A percentile compares a stretch with the other conserved stretches of the same genome.
phyloP scores from a whole-genome alignment of 345 rosid species.

The Noccaea bulbosa region DNA sequence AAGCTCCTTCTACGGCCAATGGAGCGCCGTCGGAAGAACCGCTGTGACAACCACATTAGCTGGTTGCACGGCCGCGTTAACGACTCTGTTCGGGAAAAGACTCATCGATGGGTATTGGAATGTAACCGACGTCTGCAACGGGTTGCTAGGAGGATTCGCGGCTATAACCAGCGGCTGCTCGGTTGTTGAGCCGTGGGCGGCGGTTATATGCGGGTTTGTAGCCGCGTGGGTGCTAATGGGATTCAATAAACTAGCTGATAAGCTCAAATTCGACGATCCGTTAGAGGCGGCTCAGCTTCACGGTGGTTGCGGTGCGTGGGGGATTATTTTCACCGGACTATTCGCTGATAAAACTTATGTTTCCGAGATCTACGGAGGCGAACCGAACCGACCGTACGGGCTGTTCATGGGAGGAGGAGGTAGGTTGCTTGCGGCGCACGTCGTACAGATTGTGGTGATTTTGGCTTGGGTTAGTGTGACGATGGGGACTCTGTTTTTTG shows the following conservation, averaged over 20 bases:
- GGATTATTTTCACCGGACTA: slow-evolving; percentile 48
- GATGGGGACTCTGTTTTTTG: slow-evolving; percentile 48
- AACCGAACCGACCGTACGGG: slow-evolving; percentile 48
- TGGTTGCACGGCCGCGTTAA: slow-evolving; percentile 50
- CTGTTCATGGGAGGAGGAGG: slow-evolving; percentile 52
- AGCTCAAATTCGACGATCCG: slow-evolving; percentile 46
- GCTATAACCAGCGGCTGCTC: slow-evolving; percentile 53
- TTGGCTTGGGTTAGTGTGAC: slow-evolving; percentile 48
- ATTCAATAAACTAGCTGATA: slow-evolving; percentile 47
- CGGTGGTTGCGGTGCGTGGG: slow-evolving; percentile 54
- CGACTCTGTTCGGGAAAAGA: slow-evolving; percentile 48
- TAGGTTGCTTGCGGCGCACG: slow-evolving; percentile 47
- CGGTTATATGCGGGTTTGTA: slow-evolving; percentile 51
- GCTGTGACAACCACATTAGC: slow-evolving; percentile 54
- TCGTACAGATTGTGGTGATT: slow-evolving; percentile 47
- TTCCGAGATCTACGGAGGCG: slow-evolving; percentile 41
- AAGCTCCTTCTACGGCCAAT: slow-evolving; percentile 46
- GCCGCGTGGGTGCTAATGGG: slow-evolving; percentile 52
- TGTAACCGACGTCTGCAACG: slow-evolving; percentile 51
- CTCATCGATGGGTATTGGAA: slow-evolving; percentile 48
- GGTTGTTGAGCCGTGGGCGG: slow-evolving; percentile 53
- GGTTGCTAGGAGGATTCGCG: slow-evolving; percentile 54
- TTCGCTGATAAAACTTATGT: slow-evolving; percentile 45
- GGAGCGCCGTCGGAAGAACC: slow-evolving; percentile 55
- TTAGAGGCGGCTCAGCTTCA: slow-evolving; percentile 57